These are phyloP conservation scores for Eucalyptus lansdowneana DNA, from an alignment of 345 rosid genomes.

Conservation along the genomic window DNA sequence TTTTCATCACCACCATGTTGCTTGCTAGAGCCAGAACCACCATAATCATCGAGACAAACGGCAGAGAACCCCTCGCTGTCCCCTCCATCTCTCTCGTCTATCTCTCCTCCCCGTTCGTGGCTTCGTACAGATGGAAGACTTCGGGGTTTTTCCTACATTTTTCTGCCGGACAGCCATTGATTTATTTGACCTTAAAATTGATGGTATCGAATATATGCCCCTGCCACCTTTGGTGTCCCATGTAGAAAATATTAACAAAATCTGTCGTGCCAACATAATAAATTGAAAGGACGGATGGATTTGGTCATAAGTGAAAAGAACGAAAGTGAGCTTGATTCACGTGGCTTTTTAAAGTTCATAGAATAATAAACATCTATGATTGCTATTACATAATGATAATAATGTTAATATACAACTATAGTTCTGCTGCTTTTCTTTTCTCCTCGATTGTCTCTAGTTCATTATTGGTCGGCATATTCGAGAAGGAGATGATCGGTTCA, in stretches of 20 bases:
- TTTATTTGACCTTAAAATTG: not conserved
- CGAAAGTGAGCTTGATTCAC: not conserved
- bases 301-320: not conserved
- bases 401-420: too few relatives aligned
- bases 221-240: not conserved
- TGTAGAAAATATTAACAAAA: not conserved
- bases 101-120: too few relatives aligned
- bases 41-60: slow-evolving; percentile 30
- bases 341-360: not conserved
- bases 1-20: slow-evolving; percentile 29
- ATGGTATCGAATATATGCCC: not conserved
- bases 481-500: not conserved
- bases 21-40: slow-evolving; percentile 51
- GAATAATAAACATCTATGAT: not conserved
- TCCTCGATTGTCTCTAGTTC: not conserved
- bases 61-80: not conserved
- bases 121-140: too few relatives aligned
- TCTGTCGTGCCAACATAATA: too few relatives aligned
- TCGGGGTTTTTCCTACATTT: too few relatives aligned
- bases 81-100: not conserved
- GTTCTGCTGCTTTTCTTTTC: not conserved
- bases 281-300: not conserved
- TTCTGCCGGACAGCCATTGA: too few relatives aligned
- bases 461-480: not conserved
- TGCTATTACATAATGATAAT: too few relatives aligned